Percentiles rank a stretch among this genome's conserved stretches.
phyloP scores from a whole-genome alignment of 2,329 filamentous ascomycete species.

The Monosporascus cannonballus region DNA sequence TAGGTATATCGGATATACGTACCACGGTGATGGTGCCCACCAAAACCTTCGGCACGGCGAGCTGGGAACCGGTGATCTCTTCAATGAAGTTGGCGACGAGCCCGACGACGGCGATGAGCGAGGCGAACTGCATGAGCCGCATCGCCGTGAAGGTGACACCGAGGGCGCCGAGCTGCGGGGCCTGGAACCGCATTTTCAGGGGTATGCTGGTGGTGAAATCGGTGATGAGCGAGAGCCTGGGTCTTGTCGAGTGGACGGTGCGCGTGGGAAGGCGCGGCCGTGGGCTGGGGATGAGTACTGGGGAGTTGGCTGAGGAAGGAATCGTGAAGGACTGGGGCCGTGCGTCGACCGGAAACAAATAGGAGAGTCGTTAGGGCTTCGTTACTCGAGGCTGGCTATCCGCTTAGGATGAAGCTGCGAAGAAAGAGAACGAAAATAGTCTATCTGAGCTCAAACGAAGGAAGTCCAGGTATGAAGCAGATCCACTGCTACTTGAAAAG shows the following conservation, averaged over 20 bases:
- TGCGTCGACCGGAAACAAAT: constrained; percentile 8
- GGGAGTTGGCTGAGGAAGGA: constrained; percentile 23
- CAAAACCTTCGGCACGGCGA: constrained; percentile 64
- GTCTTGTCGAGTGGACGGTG: constrained; percentile 28
- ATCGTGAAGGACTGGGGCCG: constrained; percentile 24
- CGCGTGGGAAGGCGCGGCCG: constrained; percentile 34
- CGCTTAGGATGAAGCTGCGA: not conserved
- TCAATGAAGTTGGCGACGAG: constrained; percentile 78
- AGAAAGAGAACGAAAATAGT: not conserved
- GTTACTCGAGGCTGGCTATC: not conserved
- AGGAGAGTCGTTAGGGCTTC: not conserved
- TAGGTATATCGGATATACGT: constrained; percentile 32
- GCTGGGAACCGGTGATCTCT: constrained; percentile 61
- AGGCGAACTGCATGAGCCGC: constrained; percentile 63
- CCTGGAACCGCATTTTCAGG: constrained; percentile 36
- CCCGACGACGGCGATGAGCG: constrained; percentile 72
- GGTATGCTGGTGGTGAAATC: constrained; percentile 24
- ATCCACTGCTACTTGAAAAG: constrained; percentile 17
- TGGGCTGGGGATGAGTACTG: constrained; percentile 32
- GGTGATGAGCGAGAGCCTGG: constrained; percentile 38
- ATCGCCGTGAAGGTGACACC: constrained; percentile 73
- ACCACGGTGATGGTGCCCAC: constrained; percentile 77
- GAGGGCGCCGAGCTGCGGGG: constrained; percentile 60
- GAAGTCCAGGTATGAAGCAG: constrained; percentile 8
- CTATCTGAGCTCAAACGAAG: not conserved